A percentile compares a stretch with the other conserved stretches of the same genome.
These are phyloP conservation scores for Ambrosia trifida DNA, from an alignment of 129 eudicot genomes.

Conservation along the genomic window DNA sequence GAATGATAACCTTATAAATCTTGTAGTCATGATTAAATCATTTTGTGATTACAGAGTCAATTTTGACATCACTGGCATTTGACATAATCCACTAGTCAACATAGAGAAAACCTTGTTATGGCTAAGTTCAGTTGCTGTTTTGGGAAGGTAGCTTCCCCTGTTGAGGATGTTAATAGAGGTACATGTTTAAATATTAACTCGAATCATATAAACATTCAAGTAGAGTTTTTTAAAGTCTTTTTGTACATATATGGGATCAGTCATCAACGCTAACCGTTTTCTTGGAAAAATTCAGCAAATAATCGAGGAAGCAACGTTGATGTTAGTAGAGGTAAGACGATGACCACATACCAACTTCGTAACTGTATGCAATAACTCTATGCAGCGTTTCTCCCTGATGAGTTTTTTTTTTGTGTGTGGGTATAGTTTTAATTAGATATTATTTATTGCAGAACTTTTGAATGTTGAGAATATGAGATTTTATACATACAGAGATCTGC, in stretches of 20 bases:
- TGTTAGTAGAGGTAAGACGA: constrained; percentile 21
- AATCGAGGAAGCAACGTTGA: constrained; percentile 17
- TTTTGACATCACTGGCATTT: constrained; percentile 24
- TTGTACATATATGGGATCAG: too few relatives aligned
- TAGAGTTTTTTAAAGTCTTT: background rate
- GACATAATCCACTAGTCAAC: constrained; percentile 22
- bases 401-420: background rate
- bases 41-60: constrained; percentile 14
- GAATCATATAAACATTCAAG: constrained; percentile 1
- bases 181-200: constrained; percentile 9
- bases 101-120: constrained; percentile 40
- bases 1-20: background rate
- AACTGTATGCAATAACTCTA: background rate
- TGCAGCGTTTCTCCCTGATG: background rate
- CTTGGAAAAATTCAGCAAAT: constrained; percentile 12
- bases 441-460: constrained; percentile 57
- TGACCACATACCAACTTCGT: background rate
- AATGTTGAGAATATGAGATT: constrained; percentile 46
- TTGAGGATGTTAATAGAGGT: constrained; percentile 48
- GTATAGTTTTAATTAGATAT: constrained; percentile 14
- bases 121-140: constrained; percentile 51
- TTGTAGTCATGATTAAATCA: background rate
- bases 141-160: constrained; percentile 34
- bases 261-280: constrained; percentile 8
- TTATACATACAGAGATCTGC: constrained; percentile 63